Evolutionary conservation across 108 stramenopile species (phyloP).

Genomic region (Pseudonitzschia delicatissima): DNA sequence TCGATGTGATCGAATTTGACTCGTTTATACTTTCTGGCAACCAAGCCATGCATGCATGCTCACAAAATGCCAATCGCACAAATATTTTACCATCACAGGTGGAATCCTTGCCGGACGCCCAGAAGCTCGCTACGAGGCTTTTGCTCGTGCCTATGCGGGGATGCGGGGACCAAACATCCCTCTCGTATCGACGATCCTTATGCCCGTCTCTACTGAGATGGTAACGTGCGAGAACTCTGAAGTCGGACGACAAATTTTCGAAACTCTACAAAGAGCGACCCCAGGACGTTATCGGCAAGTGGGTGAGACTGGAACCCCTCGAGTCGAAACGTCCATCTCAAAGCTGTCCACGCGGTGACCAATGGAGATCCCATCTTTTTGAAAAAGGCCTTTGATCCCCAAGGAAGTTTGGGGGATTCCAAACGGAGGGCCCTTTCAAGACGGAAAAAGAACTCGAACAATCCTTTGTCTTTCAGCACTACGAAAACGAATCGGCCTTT

Average conservation of each 20-base stretch:
- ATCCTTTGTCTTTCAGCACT: slow-evolving; percentile 63
- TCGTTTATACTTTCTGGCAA: no score
- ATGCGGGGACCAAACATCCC: slow-evolving; percentile 50
- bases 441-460: slow-evolving; percentile 32
- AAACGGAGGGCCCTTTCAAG: slow-evolving; percentile 69
- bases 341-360: slow-evolving; percentile 59
- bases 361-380: slow-evolving; percentile 51
- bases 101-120: slow-evolving; percentile 63
- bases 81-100: slow-evolving; percentile 27
- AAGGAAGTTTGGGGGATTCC: slow-evolving; percentile 86
- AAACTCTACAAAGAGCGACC: slow-evolving; percentile 48
- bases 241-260: slow-evolving; percentile 52
- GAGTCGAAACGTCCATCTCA: slow-evolving; percentile 49
- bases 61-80: not conserved
- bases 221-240: slow-evolving; percentile 44
- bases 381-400: slow-evolving; percentile 59
- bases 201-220: not conserved
- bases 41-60: not conserved
- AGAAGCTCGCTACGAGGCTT: slow-evolving; percentile 79
- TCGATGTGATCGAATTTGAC: not conserved
- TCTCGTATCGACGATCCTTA: slow-evolving; percentile 72
- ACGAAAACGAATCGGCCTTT: slow-evolving; percentile 65
- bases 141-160: slow-evolving; percentile 82
- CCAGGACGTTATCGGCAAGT: slow-evolving; percentile 58
- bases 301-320: slow-evolving; percentile 64